Conservation (phyloP, 2,329 filamentous ascomycete genomes). For the Aspergillus sp. region DNA sequence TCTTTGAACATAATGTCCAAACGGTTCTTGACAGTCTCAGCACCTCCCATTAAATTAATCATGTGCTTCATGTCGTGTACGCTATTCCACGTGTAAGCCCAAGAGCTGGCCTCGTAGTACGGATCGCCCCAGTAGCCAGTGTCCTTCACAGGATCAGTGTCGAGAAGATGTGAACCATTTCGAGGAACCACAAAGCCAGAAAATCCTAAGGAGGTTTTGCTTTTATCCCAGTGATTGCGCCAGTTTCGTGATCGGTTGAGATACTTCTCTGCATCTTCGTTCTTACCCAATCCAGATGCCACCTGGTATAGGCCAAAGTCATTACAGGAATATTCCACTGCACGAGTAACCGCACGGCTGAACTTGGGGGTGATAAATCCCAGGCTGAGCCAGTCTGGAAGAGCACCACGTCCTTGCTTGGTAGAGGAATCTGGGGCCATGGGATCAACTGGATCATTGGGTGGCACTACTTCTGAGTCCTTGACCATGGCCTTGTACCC, state of each 20-base stretch:
- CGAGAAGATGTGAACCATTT: constrained; percentile 45
- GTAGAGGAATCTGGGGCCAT: constrained; percentile 55
- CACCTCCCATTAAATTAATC: constrained; percentile 53
- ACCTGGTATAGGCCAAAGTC: constrained; percentile 66
- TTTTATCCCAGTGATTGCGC: constrained; percentile 66
- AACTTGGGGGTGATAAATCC: constrained; percentile 63
- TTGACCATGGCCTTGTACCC: constrained; percentile 61
- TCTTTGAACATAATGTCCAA: constrained; percentile 56
- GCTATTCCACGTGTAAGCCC: constrained; percentile 65
- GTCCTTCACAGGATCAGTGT: constrained; percentile 48
- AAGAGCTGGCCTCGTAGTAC: constrained; percentile 58
- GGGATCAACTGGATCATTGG: constrained; percentile 53
- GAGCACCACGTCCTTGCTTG: constrained; percentile 63
- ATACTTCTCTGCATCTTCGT: constrained; percentile 53
- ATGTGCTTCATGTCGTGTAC: constrained; percentile 59
- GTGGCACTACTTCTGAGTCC: constrained; percentile 60
- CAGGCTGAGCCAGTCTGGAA: constrained; percentile 62
- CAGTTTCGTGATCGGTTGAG: constrained; percentile 62
- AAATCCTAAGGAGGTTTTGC: constrained; percentile 55
- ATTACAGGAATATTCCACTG: constrained; percentile 65
- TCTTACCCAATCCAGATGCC: constrained; percentile 52
- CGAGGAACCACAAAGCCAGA: constrained; percentile 64
- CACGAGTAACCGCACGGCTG: constrained; percentile 58
- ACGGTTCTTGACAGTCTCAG: constrained; percentile 29
- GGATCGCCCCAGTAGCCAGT: constrained; percentile 61